Conservation (phyloP, 805 yeast species). For the Pichia nakasei region DNA sequence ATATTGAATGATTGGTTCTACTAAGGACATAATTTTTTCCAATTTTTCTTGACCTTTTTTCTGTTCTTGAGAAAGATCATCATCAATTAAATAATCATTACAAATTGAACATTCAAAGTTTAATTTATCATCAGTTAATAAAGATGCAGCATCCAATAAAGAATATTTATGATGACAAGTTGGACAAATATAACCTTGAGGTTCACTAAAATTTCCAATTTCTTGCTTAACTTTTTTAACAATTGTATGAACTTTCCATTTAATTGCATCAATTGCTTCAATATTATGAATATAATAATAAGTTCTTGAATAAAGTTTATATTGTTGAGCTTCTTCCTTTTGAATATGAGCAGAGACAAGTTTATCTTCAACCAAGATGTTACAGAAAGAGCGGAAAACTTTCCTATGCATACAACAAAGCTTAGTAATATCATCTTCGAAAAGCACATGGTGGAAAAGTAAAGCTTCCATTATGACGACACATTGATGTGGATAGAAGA, state of each 20-base stretch:
- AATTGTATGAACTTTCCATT: conserved; percentile 90
- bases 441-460: conserved; percentile 76
- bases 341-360: conserved; percentile 63
- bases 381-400: conserved; percentile 75
- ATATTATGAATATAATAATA: conserved; percentile 76
- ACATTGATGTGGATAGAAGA: conserved; percentile 80
- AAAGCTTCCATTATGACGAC: conserved; percentile 82
- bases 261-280: conserved; percentile 90
- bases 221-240: conserved; percentile 75
- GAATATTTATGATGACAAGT: conserved; percentile 73
- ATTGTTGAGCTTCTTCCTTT: conserved; percentile 58
- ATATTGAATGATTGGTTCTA: conserved; percentile 79
- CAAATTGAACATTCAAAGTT: conserved; percentile 83
- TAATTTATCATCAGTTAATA: conserved; percentile 69
- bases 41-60: conserved; percentile 72
- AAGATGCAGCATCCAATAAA: conserved; percentile 79
- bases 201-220: conserved; percentile 74
- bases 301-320: conserved; percentile 66
- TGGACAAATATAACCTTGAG: conserved; percentile 91
- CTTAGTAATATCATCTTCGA: conserved; percentile 84
- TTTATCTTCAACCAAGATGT: conserved; percentile 76
- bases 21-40: conserved; percentile 77
- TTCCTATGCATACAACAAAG: conserved; percentile 78
- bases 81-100: conserved; percentile 69
- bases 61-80: conserved; percentile 78